Evolutionary conservation across 2,329 filamentous ascomycete genomes (phyloP).

Genomic region (Hansfordia pulvinata): DNA sequence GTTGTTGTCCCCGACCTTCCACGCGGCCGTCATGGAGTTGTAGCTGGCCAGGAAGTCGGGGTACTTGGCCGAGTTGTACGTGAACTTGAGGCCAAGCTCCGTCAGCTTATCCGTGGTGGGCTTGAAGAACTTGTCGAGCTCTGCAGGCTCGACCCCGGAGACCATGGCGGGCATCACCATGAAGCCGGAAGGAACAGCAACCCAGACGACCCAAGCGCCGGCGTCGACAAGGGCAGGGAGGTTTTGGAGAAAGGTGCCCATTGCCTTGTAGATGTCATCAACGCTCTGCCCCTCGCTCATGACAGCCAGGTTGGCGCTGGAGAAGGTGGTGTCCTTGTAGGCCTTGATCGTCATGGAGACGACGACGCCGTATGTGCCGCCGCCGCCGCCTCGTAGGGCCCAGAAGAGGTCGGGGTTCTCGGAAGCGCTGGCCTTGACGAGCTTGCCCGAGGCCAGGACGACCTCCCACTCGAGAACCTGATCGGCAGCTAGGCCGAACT

Average conservation of each 20-base stretch:
- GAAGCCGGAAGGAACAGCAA: conserved; percentile 5
- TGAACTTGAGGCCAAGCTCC: conserved; percentile 3
- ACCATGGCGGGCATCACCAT: conserved; percentile 5
- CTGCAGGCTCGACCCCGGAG: conserved; percentile 1
- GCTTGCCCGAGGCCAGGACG: not conserved
- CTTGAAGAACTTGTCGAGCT: conserved; percentile 3
- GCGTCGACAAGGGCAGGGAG: conserved; percentile 5
- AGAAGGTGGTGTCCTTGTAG: conserved; percentile 3
- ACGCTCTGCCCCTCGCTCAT: conserved; percentile 4
- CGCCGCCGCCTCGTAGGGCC: conserved; percentile 1
- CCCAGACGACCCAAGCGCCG: conserved; percentile 4
- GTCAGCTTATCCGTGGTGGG: conserved; percentile 2
- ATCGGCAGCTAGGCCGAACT: not conserved
- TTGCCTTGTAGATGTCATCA: conserved; percentile 4
- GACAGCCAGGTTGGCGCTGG: conserved; percentile 2
- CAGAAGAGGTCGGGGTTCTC: not conserved
- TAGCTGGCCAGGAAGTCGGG: conserved; percentile 3
- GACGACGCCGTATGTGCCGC: not conserved
- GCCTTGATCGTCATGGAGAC: not conserved
- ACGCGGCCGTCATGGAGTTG: conserved; percentile 2
- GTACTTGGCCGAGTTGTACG: conserved; percentile 4
- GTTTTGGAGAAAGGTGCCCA: conserved; percentile 4
- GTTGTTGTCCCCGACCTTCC: conserved; percentile 8
- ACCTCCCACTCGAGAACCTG: not conserved
- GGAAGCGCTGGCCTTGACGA: not conserved